Evolutionary conservation across 768 basidiomycete species (phyloP).

Genomic region (Mycena floridula): DNA sequence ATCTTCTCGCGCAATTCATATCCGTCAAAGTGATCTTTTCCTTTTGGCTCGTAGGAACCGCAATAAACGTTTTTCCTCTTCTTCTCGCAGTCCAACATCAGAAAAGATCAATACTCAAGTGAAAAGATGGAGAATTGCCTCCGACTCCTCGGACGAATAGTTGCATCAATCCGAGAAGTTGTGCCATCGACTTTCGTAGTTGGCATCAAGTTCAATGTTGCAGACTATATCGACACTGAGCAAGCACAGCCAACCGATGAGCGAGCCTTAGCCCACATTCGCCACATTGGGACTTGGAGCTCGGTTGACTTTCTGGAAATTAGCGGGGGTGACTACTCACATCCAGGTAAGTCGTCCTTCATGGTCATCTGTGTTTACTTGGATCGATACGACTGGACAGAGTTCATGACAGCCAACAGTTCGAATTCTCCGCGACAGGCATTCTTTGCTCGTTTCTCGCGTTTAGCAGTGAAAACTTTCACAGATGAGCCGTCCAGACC

Average conservation of each 20-base stretch:
- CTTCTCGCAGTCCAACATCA: conserved; percentile 32
- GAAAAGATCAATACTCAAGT: conserved; percentile 61
- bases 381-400: conserved; percentile 20
- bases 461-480: conserved; percentile 42
- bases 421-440: conserved; percentile 50
- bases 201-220: conserved; percentile 76
- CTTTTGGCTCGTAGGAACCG: background rate
- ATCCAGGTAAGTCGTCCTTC: conserved; percentile 43
- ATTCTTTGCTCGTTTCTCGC: conserved; percentile 67
- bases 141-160: conserved; percentile 51
- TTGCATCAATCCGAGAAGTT: conserved; percentile 45
- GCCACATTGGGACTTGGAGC: conserved; percentile 55
- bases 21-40: conserved; percentile 51
- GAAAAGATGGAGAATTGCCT: conserved; percentile 34
- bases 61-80: background rate
- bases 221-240: conserved; percentile 52
- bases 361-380: background rate
- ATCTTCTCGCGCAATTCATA: conserved; percentile 75
- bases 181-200: conserved; percentile 59
- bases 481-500: conserved; percentile 30
- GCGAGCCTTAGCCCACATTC: conserved; percentile 55
- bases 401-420: conserved; percentile 30
- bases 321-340: conserved; percentile 83
- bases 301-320: conserved; percentile 81
- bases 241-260: conserved; percentile 1